A percentile compares a stretch with the other conserved stretches of the same genome.
Evolutionary conservation across 176 grass and related monocot species (phyloP).

Genomic region (Guadua angustifolia): DNA sequence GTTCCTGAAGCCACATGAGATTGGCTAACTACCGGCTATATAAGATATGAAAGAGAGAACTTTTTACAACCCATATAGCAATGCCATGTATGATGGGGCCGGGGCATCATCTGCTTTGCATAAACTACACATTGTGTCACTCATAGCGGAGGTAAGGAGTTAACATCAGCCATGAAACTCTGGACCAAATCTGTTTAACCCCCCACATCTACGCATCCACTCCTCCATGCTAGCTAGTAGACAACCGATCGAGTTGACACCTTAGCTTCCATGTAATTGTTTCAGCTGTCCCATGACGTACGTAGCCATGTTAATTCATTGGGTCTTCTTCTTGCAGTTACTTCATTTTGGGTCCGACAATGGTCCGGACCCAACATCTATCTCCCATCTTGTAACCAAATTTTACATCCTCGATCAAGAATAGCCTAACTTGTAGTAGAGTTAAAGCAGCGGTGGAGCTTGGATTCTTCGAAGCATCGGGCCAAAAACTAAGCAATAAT

Average conservation of each 20-base stretch:
- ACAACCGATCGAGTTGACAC: constrained; percentile 35
- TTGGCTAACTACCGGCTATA: constrained; percentile 43
- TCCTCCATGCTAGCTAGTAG: neutral
- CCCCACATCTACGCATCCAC: constrained; percentile 11
- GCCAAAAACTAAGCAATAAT: too few relatives aligned
- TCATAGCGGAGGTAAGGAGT: constrained; percentile 47
- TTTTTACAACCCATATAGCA: constrained; percentile 41
- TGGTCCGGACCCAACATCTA: neutral
- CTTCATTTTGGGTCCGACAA: neutral
- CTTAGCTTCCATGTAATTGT: constrained; percentile 33
- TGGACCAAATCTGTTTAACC: constrained; percentile 27
- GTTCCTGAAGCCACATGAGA: constrained; percentile 50
- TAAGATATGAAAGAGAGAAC: constrained; percentile 38
- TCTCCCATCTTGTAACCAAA: neutral
- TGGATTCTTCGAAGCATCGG: too few relatives aligned
- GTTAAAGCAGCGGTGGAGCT: too few relatives aligned
- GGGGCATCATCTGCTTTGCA: constrained; percentile 16
- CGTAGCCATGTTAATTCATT: neutral
- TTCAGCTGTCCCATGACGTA: constrained; percentile 21
- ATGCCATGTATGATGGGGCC: constrained; percentile 5
- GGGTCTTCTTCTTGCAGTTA: neutral
- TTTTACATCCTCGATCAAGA: neutral
- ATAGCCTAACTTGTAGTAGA: too few relatives aligned
- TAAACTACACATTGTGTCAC: constrained; percentile 45
- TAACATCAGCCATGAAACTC: constrained; percentile 44